A percentile compares a stretch with the other conserved stretches of the same genome.
These are phyloP conservation scores for Leishmania mexicana DNA, from an alignment of 208 protist genomes.

Conservation along the genomic window DNA sequence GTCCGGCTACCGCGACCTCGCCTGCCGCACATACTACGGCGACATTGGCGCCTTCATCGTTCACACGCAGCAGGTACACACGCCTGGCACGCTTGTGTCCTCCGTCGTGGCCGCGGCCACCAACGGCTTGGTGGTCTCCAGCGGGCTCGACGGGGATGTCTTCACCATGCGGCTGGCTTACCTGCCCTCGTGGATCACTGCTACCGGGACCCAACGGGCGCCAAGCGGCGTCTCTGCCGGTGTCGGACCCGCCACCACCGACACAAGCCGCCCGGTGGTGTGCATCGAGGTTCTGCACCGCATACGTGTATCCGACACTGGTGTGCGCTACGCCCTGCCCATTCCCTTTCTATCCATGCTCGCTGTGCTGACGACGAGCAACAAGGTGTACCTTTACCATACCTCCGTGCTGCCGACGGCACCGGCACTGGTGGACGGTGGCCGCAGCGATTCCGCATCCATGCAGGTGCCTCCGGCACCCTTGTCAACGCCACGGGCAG, in stretches of 20 bases:
- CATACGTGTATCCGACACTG: constrained; percentile 28
- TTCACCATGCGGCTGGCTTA: constrained; percentile 36
- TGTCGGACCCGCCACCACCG: not conserved
- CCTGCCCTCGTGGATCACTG: not conserved
- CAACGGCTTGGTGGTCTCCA: constrained; percentile 39
- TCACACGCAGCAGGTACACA: constrained; percentile 28
- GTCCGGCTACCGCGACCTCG: constrained; percentile 27
- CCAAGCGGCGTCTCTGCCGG: not conserved
- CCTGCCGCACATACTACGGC: constrained; percentile 33
- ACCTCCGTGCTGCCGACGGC: constrained; percentile 28
- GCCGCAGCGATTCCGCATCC: constrained; percentile 6
- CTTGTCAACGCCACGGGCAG: constrained; percentile 30
- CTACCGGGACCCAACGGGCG: not conserved
- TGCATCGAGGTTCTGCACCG: constrained; percentile 33
- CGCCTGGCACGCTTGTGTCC: constrained; percentile 38
- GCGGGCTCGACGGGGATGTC: constrained; percentile 48
- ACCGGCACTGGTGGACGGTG: constrained; percentile 13
- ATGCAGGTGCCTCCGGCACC: constrained; percentile 38
- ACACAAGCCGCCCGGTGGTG: constrained; percentile 12
- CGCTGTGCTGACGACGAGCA: constrained; percentile 41
- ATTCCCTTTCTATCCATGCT: constrained; percentile 39
- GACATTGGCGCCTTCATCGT: constrained; percentile 28
- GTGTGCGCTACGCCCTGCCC: constrained; percentile 39
- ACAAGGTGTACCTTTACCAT: constrained; percentile 34
- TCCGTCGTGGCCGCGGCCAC: constrained; percentile 30